Percentiles rank a stretch among this genome's conserved stretches.
Conservation (phyloP, 208 protist genomes). For the Wallacemonas rigidus region DNA sequence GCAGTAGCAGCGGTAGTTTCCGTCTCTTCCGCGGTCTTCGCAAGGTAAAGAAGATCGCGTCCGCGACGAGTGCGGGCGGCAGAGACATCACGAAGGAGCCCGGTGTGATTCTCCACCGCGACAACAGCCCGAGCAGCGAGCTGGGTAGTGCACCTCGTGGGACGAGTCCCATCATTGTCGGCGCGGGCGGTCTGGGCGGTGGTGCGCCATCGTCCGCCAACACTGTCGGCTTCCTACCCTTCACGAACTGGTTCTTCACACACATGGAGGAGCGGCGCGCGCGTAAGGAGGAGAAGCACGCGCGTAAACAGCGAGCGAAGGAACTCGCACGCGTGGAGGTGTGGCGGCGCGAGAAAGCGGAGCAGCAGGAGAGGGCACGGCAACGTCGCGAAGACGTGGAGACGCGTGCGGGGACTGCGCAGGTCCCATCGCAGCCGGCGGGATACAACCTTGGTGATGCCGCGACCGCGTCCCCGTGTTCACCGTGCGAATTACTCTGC, state of each 20-base stretch:
- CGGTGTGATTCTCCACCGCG: conserved; percentile 10
- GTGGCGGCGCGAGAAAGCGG: conserved; percentile 14
- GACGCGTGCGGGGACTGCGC: not conserved
- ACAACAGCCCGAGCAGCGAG: not conserved
- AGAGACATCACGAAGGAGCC: not conserved
- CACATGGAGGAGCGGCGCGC: conserved; percentile 14
- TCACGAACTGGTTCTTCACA: conserved; percentile 14
- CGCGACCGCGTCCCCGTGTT: conserved; percentile 14
- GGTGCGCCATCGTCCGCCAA: not conserved
- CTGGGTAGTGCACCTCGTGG: not conserved
- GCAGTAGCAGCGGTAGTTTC: conserved; percentile 1
- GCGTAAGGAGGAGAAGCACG: conserved; percentile 16
- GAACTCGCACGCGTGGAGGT: conserved; percentile 13
- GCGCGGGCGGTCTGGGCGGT: not conserved
- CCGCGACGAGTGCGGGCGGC: not conserved
- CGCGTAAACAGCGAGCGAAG: conserved; percentile 17
- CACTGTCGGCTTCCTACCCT: conserved; percentile 9
- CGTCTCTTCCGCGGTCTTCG: conserved; percentile 9
- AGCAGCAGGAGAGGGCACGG: conserved; percentile 7
- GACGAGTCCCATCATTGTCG: not conserved
- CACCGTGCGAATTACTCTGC: conserved; percentile 5
- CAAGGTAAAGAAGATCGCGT: conserved; percentile 5
- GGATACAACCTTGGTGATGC: conserved; percentile 5
- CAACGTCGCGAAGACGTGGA: not conserved
- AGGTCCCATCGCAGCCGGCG: not conserved